phyloP scores from a whole-genome alignment of 2,329 filamentous ascomycete genomes.

The Exophiala sp. region DNA sequence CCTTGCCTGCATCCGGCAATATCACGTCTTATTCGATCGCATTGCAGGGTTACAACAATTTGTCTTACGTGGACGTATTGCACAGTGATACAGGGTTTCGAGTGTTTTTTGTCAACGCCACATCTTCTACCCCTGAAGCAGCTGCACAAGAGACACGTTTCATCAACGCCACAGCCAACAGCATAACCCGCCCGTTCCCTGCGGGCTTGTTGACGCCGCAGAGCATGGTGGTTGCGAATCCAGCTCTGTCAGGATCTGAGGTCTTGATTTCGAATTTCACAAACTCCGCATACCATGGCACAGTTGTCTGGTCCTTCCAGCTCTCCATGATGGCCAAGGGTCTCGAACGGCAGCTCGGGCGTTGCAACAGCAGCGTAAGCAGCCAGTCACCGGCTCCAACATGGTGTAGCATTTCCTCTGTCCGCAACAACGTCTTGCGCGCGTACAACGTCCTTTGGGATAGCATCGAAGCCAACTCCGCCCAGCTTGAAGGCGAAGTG shows the following conservation, averaged over 20 bases:
- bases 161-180: conserved; percentile 52
- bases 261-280: conserved; percentile 50
- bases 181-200: conserved; percentile 54
- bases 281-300: conserved; percentile 56
- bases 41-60: conserved; percentile 48
- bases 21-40: conserved; percentile 53
- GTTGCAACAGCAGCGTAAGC: conserved; percentile 39
- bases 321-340: conserved; percentile 60
- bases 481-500: conserved; percentile 52
- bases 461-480: conserved; percentile 51
- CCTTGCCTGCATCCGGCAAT: conserved; percentile 37
- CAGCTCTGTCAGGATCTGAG: conserved; percentile 48
- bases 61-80: conserved; percentile 51
- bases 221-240: conserved; percentile 56
- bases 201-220: conserved; percentile 53
- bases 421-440: conserved; percentile 42
- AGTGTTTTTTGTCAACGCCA: conserved; percentile 56
- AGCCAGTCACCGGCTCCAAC: conserved; percentile 32
- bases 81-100: conserved; percentile 62
- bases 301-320: conserved; percentile 61
- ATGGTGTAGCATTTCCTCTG: conserved; percentile 46
- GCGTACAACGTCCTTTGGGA: conserved; percentile 60
- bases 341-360: conserved; percentile 51
- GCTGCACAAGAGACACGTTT: conserved; percentile 52
- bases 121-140: conserved; percentile 36